These are phyloP conservation scores for Helotiales sp. DNA, from an alignment of 2,329 filamentous ascomycete species.

Conservation along the genomic window DNA sequence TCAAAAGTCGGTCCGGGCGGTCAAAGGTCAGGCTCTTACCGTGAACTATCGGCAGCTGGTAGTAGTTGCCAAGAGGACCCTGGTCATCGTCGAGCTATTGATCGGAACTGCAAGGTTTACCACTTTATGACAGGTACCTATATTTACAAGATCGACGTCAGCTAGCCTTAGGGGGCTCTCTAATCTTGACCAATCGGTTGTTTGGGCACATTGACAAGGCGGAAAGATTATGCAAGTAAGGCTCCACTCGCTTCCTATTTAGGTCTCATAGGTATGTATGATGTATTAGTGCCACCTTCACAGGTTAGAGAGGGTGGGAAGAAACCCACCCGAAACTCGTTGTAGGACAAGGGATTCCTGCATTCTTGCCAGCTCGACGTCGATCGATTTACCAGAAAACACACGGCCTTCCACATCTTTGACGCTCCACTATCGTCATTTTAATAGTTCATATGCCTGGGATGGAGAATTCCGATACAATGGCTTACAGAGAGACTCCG, in stretches of 20 bases:
- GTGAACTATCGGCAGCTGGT: not conserved
- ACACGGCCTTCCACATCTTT: not conserved
- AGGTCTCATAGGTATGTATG: not conserved
- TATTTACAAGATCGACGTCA: not conserved
- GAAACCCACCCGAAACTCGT: not conserved
- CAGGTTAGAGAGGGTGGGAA: not conserved
- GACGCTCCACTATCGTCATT: not conserved
- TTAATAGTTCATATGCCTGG: not conserved
- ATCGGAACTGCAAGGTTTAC: not conserved
- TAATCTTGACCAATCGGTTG: not conserved
- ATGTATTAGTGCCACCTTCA: not conserved
- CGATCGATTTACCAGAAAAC: slow-evolving; percentile 1
- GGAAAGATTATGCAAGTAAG: not conserved
- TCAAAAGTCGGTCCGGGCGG: not conserved
- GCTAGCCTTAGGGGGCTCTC: not conserved
- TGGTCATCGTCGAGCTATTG: not conserved
- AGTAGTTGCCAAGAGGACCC: not conserved
- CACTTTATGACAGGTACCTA: not conserved
- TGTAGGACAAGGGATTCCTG: not conserved
- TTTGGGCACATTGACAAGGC: not conserved
- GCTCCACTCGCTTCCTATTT: not conserved
- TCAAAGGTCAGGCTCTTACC: not conserved
- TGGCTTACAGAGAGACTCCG: not conserved
- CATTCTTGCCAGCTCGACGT: not conserved
- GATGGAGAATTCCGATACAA: not conserved